Evolutionary conservation across 2,329 filamentous ascomycete species (phyloP).

Genomic region (Pseudopithomyces maydicus): DNA sequence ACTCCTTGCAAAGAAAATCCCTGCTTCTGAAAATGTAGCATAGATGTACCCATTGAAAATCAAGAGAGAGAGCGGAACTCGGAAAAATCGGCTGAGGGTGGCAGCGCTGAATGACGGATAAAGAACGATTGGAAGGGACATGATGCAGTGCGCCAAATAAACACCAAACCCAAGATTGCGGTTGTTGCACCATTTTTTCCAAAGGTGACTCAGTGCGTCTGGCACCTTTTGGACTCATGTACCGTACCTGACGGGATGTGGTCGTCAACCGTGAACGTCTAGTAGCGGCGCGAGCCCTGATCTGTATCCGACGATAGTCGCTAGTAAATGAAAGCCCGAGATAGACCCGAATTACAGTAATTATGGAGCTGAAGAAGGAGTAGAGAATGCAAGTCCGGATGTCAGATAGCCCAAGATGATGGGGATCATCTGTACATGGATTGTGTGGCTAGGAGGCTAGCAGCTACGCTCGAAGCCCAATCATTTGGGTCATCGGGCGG

Average conservation of each 20-base stretch:
- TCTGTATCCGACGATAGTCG: constrained; percentile 32
- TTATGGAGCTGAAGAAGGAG: constrained; percentile 34
- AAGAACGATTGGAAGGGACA: constrained; percentile 31
- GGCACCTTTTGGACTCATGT: constrained; percentile 31
- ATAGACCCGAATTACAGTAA: constrained; percentile 37
- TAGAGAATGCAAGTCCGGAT: constrained; percentile 31
- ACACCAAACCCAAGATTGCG: constrained; percentile 34
- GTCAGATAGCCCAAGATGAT: constrained; percentile 11
- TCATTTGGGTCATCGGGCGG: constrained; percentile 93
- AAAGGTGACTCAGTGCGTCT: constrained; percentile 24
- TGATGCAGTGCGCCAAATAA: constrained; percentile 27
- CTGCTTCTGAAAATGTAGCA: constrained; percentile 28
- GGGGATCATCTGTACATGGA: constrained; percentile 40
- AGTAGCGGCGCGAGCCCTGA: constrained; percentile 25
- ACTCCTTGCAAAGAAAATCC: constrained; percentile 6
- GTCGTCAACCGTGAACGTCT: constrained; percentile 38
- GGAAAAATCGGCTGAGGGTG: constrained; percentile 5
- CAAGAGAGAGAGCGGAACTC: constrained; percentile 22
- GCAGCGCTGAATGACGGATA: constrained; percentile 3
- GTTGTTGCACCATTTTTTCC: constrained; percentile 25
- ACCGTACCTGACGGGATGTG: constrained; percentile 46
- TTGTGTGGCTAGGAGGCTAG: constrained; percentile 62
- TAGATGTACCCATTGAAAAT: constrained; percentile 19
- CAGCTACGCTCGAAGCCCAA: constrained; percentile 83
- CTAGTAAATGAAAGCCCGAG: constrained; percentile 27